Base-by-base conservation (phyloP, 371 early-diverging fungal genomes). In the Dinochytrium kinnereticum region DNA sequence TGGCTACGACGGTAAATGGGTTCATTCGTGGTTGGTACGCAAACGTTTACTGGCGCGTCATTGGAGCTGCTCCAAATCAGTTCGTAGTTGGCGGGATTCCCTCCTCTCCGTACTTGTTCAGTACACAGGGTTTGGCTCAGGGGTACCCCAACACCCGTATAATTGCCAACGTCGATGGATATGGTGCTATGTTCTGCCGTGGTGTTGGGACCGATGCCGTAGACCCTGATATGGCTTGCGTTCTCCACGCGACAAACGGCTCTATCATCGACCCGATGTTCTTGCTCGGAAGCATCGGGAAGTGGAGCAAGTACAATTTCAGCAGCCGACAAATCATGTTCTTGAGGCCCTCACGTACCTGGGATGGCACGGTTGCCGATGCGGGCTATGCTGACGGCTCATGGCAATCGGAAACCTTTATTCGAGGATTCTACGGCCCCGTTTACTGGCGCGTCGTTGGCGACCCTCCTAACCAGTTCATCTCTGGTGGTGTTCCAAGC, bases 11-110 rank as follows among this genome's bases (percentile, higher is more conserved):
- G 28, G 31, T 59, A n/a, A 66, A 55, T 28, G 66, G 71, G 2
- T 71, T 75, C 36, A 50, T 75, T 33, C 50, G 36, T 24, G 76
- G 76, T 38, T 75, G 76, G 76, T 75, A 75, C 40, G n/a, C 28
- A 17, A 59, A 61, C 37, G 51, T 44, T 24, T 75, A 66, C 59
- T 75, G 76, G 76, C 70, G 76, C 30, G 39, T 61, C 3, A 40
- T 75, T 34, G 59, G 40, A 55, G 65, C 7, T 10, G 3, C 70
- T 55, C 69, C 55, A n/a, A 26, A 26, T n/a, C 50, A 49, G 38
- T 70, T 64, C 57, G 55, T 55, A 26, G 76, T 55, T n/a, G 76
- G 76, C 0, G 64, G 51, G 19, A 44, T 28, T 40, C 44, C 67
- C 17, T 19, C 19, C 19, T n/a, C 34, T 40, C 67, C 67, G 7